Conservation (phyloP, 2,329 filamentous ascomycete species). For the Nothomitra cinnamomea region DNA sequence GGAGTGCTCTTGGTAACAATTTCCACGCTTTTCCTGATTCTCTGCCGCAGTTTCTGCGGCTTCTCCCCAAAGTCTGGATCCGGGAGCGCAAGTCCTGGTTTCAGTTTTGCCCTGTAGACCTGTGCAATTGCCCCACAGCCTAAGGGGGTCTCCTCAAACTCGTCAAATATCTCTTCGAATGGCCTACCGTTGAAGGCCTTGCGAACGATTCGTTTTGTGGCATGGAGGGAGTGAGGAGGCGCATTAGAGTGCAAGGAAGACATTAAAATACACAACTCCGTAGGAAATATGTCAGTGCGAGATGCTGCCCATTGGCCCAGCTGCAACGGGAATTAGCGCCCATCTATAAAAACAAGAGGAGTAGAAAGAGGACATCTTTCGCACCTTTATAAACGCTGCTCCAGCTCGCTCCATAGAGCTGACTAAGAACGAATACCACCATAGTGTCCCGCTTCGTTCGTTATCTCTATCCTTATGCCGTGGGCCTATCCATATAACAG, state of each 20-base stretch:
- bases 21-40: constrained; percentile 67
- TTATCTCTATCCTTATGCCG: constrained; percentile 47
- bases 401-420: constrained; percentile 81
- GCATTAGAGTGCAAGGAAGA: constrained; percentile 89
- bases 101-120: constrained; percentile 90
- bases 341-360: not conserved
- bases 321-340: constrained; percentile 23
- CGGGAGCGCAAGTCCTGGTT: constrained; percentile 53
- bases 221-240: constrained; percentile 69
- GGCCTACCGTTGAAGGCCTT: constrained; percentile 62
- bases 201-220: constrained; percentile 63
- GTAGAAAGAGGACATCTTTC: constrained; percentile 4
- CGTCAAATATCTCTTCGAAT: constrained; percentile 90
- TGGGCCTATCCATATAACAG: constrained; percentile 61
- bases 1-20: constrained; percentile 75
- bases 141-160: constrained; percentile 77
- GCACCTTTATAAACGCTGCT: constrained; percentile 89
- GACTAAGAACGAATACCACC: constrained; percentile 90
- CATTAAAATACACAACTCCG: constrained; percentile 82
- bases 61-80: constrained; percentile 35
- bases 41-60: constrained; percentile 42
- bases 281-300: constrained; percentile 87
- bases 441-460: constrained; percentile 66
- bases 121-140: constrained; percentile 95
- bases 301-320: constrained; percentile 98